phyloP scores from a whole-genome alignment of 495 filamentous ascomycete genomes.

The Penicillium roqueforti region DNA sequence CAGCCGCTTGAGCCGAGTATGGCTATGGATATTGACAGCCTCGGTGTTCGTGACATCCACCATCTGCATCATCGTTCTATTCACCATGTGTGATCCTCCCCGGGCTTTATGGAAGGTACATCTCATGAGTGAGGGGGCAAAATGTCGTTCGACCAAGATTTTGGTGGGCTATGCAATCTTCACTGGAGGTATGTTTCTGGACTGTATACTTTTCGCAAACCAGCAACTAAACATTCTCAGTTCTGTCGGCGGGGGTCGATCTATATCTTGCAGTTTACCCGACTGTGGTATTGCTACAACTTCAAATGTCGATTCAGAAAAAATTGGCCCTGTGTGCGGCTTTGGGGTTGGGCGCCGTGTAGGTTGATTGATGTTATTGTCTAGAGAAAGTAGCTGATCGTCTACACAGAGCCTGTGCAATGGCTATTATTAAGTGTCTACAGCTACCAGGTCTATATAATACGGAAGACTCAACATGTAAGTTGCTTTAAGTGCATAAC shows the following conservation, averaged over 20 bases:
- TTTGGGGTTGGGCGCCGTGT: constrained; percentile 40
- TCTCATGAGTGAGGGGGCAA: constrained; percentile 24
- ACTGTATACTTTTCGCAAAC: not conserved
- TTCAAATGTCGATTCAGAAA: constrained; percentile 44
- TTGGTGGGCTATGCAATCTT: constrained; percentile 36
- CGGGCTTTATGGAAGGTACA: constrained; percentile 38
- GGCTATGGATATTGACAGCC: constrained; percentile 32
- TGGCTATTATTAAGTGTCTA: constrained; percentile 39
- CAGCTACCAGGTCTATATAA: constrained; percentile 33
- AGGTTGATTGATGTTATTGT: not conserved
- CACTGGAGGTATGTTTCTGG: constrained; percentile 22
- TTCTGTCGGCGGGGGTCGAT: constrained; percentile 39
- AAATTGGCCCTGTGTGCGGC: constrained; percentile 43
- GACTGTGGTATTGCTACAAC: constrained; percentile 34
- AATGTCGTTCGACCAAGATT: constrained; percentile 31
- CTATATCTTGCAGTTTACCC: constrained; percentile 49
- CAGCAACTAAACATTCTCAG: not conserved
- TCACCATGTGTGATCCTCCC: constrained; percentile 40
- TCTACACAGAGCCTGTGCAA: constrained; percentile 15
- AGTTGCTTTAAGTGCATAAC: not conserved
- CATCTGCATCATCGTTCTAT: constrained; percentile 29
- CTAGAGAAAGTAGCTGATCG: not conserved
- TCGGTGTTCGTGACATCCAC: constrained; percentile 16
- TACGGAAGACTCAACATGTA: constrained; percentile 39
- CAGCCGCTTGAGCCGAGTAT: constrained; percentile 14